Conservation (phyloP, 1,139 yeast species). For the Wickerhamomyces sp. region DNA sequence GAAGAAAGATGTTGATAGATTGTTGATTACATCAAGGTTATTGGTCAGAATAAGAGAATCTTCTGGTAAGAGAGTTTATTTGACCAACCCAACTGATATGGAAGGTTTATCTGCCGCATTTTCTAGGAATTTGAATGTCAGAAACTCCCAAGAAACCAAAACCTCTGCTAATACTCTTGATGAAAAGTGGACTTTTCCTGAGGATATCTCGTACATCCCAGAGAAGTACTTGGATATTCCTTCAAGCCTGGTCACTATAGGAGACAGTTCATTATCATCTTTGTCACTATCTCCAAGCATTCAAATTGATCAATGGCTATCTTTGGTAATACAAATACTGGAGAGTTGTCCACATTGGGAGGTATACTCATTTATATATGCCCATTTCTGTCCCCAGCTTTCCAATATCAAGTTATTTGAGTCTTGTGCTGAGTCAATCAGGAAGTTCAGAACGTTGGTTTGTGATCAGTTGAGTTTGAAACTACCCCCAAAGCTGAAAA, state of each 20-base stretch:
- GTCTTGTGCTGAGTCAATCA: constrained; percentile 40
- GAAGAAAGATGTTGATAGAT: constrained; percentile 29
- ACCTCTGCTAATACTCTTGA: constrained; percentile 12
- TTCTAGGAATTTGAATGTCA: constrained; percentile 39
- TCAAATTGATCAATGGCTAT: constrained; percentile 50
- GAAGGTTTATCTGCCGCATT: constrained; percentile 62
- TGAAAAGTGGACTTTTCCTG: constrained; percentile 60
- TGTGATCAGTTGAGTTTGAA: constrained; percentile 58
- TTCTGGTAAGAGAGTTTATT: constrained; percentile 39
- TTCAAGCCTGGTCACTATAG: constrained; percentile 11
- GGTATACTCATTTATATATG: constrained; percentile 58
- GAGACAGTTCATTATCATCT: constrained; percentile 4
- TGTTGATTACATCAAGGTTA: constrained; percentile 48
- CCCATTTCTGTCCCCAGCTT: constrained; percentile 70
- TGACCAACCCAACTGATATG: constrained; percentile 56
- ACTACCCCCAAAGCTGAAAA: constrained; percentile 38
- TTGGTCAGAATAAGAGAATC: constrained; percentile 54
- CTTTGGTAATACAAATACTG: constrained; percentile 44
- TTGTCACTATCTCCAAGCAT: constrained; percentile 22
- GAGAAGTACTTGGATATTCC: constrained; percentile 36
- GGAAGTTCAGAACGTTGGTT: constrained; percentile 41
- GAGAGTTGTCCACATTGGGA: constrained; percentile 66
- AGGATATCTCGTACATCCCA: constrained; percentile 44
- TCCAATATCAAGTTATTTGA: constrained; percentile 55
- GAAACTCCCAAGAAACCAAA: constrained; percentile 17